Base-by-base conservation (phyloP, 768 basidiomycete species). In the Panaeolus cyanescens region DNA sequence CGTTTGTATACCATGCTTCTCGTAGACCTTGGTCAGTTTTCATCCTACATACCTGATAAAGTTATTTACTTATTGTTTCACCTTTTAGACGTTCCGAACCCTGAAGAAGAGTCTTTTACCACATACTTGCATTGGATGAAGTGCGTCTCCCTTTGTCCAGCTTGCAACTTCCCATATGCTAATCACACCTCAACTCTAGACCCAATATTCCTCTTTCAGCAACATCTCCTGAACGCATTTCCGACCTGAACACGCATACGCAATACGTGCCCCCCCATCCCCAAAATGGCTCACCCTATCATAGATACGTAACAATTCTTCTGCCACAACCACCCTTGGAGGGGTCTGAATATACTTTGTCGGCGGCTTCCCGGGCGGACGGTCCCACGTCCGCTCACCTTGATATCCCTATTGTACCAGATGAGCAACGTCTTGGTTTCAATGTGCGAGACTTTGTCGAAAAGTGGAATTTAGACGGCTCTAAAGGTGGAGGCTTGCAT, bases 221-320 rank as follows among this genome's bases (percentile, higher is more conserved):
- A 1, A 78, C 77, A n/a, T 79, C 69, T 66, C 73, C 76, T 67
- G 59, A 69, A 65, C 78, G 78, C 53, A 72, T 85, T 56, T 65
- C 74, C 3, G 68, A 79, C 34, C 68, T 81, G 56, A 78, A 84
- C 63, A 73, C 79, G 1, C 90, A 92, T 71, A 91, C 90, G 5
- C 76, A 77, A 25, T 98, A 96, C 73, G 79, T 96, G 64, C 92
- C 96, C 5, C 97, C 96, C 4, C 95, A 97, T 65, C 96, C 96
- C 3, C 91, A 94, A 71, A 84, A 84, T 34, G 95, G 95, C 55
- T 90, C 95, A 10, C 86, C 87, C 0, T 95, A 93, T 75, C 96
- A 99, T 75, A 93, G 96, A 63, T 97, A 96, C 73, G 84, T 87
- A 8, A 66, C 90, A 42, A 77, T 96, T 30, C 77, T 96, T 30